Conservation (phyloP, 768 basidiomycete genomes). For the Butyriboletus loyo region DNA sequence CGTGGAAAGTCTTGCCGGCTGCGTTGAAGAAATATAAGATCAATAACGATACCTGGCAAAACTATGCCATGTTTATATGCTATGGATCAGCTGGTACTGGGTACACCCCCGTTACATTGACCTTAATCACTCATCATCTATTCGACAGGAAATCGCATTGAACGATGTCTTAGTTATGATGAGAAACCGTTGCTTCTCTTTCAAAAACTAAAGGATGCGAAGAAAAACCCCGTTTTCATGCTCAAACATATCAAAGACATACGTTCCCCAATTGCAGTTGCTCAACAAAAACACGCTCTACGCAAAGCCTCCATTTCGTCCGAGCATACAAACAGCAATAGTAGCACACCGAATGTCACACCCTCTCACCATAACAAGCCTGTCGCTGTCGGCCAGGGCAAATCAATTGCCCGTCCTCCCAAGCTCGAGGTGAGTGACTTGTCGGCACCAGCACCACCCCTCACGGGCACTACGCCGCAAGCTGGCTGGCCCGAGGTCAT, state of each 20-base stretch:
- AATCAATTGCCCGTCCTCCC: conserved; percentile 53
- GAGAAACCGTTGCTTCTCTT: conserved; percentile 97
- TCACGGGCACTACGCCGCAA: conserved; percentile 61
- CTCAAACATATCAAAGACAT: conserved; percentile 92
- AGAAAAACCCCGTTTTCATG: conserved; percentile 99
- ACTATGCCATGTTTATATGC: conserved; percentile 99
- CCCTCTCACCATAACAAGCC: conserved; percentile 24
- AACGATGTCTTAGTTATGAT: conserved; percentile 95
- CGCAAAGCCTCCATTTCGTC: conserved; percentile 63
- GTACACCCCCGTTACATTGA: background rate
- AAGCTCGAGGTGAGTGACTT: conserved; percentile 68
- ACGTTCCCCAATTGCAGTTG: conserved; percentile 93
- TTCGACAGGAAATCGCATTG: conserved; percentile 64
- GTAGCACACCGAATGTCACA: conserved; percentile 17
- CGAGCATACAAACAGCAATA: conserved; percentile 20
- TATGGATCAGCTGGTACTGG: conserved; percentile 82
- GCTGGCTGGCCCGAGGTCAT: conserved; percentile 75
- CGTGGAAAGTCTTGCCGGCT: conserved; percentile 97
- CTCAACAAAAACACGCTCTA: conserved; percentile 91
- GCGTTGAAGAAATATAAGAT: conserved; percentile 99
- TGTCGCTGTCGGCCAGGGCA: conserved; percentile 29
- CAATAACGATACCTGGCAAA: conserved; percentile 97
- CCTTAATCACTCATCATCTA: background rate
- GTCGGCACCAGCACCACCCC: conserved; percentile 47
- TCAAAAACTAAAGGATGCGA: conserved; percentile 94